These are phyloP conservation scores for Cichorium intybus DNA, from an alignment of 140 eudicot species.

Conservation along the genomic window DNA sequence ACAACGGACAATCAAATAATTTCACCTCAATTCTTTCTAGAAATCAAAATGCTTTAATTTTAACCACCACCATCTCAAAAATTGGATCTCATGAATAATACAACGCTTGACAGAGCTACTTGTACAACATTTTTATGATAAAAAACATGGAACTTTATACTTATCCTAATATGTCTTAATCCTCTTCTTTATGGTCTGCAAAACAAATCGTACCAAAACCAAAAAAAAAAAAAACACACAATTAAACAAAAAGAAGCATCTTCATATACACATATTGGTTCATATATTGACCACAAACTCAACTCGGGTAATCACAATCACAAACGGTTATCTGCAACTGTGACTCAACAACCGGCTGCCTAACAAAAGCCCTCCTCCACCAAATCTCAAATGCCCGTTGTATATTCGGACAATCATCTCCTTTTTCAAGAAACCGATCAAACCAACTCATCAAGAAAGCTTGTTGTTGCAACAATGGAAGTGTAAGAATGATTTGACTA, in stretches of 20 bases:
- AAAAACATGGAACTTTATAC: too few relatives aligned
- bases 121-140: too few relatives aligned
- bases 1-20: not conserved
- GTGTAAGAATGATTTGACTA: conserved; percentile 71
- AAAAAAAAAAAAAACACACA: not conserved
- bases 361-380: conserved; percentile 91
- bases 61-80: not conserved
- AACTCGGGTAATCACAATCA: conserved; percentile 69
- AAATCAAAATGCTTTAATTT: not conserved
- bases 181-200: not conserved
- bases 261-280: not conserved
- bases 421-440: conserved; percentile 78
- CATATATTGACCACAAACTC: conserved; percentile 13
- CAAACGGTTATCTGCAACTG: conserved; percentile 73
- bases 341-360: conserved; percentile 58
- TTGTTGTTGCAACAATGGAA: conserved; percentile 75
- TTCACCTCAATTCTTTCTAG: not conserved
- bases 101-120: too few relatives aligned
- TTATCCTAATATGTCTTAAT: not conserved
- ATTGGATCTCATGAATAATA: too few relatives aligned
- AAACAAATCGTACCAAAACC: too few relatives aligned
- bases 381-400: conserved; percentile 89
- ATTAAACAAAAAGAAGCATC: not conserved
- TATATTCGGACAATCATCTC: conserved; percentile 94
- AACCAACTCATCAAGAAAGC: conserved; percentile 75